Conservation (phyloP, 2,329 filamentous ascomycete species). For the Ophiocordyceps sinensis region DNA sequence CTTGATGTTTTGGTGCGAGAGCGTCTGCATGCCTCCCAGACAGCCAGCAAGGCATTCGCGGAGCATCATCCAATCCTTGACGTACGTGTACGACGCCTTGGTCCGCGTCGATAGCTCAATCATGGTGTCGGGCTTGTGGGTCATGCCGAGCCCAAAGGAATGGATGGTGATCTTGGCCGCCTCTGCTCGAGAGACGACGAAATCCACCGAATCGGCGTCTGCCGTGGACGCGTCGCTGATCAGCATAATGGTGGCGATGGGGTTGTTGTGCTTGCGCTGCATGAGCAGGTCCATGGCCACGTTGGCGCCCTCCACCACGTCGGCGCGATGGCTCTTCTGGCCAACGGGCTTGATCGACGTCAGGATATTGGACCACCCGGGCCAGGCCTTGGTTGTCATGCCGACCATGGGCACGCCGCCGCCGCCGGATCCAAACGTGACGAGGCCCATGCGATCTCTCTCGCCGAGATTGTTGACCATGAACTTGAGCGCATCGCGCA, state of each 20-base stretch:
- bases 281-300: slow-evolving; percentile 97
- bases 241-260: slow-evolving; percentile 85
- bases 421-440: slow-evolving; percentile 89
- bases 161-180: slow-evolving; percentile 95
- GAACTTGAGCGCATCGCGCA: slow-evolving; percentile 84
- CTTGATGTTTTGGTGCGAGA: slow-evolving; percentile 97
- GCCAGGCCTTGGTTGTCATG: slow-evolving; percentile 94
- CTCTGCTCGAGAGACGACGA: slow-evolving; percentile 91
- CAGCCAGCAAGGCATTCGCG: slow-evolving; percentile 91
- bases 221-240: slow-evolving; percentile 96
- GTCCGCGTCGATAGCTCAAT: slow-evolving; percentile 91
- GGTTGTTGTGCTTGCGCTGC: slow-evolving; percentile 93
- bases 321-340: slow-evolving; percentile 89
- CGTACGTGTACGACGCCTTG: slow-evolving; percentile 94
- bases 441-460: slow-evolving; percentile 88
- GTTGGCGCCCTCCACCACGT: slow-evolving; percentile 94
- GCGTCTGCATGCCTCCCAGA: slow-evolving; percentile 77
- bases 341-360: slow-evolving; percentile 83
- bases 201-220: slow-evolving; percentile 89
- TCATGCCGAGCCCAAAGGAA: slow-evolving; percentile 90
- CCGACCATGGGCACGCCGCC: slow-evolving; percentile 92
- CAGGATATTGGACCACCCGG: slow-evolving; percentile 76
- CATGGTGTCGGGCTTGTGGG: slow-evolving; percentile 97
- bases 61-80: slow-evolving; percentile 99
- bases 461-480: slow-evolving; percentile 83